phyloP scores from a whole-genome alignment of 225 moss, liverwort and hornwort genomes.

The Polytrichum formosum region DNA sequence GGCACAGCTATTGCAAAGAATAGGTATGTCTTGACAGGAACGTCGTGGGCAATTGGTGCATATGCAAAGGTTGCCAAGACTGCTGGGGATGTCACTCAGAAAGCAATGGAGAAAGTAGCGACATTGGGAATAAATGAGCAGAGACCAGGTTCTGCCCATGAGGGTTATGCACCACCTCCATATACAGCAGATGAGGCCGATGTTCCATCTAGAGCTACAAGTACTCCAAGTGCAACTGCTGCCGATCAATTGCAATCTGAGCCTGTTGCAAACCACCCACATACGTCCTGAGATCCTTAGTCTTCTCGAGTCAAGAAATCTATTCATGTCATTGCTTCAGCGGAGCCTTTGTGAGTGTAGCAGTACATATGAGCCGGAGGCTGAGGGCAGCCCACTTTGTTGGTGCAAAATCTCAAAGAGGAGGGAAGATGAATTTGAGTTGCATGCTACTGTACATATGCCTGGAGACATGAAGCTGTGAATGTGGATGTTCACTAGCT shows the following conservation, averaged over 20 bases:
- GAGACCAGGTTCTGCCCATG: conserved; percentile 30
- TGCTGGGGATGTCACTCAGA: conserved; percentile 82
- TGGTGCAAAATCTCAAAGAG: conserved; percentile 7
- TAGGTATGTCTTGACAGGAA: conserved; percentile 77
- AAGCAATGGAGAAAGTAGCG: conserved; percentile 65
- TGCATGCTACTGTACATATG: conserved; percentile 37
- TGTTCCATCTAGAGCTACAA: conserved; percentile 40
- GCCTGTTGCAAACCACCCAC: conserved; percentile 49
- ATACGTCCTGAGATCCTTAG: conserved; percentile 39
- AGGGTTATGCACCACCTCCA: conserved; percentile 36
- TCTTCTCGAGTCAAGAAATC: conserved; percentile 4
- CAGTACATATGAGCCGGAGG: conserved; percentile 11
- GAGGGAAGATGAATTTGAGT: conserved; percentile 16
- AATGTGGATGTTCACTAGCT: conserved; percentile 2
- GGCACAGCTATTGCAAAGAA: conserved; percentile 85
- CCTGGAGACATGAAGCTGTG: conserved; percentile 26
- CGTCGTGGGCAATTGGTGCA: conserved; percentile 81
- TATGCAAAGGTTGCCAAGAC: conserved; percentile 76
- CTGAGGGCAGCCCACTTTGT: conserved; percentile 20
- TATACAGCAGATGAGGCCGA: conserved; percentile 53
- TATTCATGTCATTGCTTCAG: conserved; percentile 13
- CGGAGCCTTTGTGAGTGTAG: conserved; percentile 13
- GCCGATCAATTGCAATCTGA: conserved; percentile 57
- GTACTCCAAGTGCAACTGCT: conserved; percentile 26
- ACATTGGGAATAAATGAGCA: conserved; percentile 42